Evolutionary conservation across 2,329 filamentous ascomycete genomes (phyloP).

Genomic region (Colletotrichum sublineola): DNA sequence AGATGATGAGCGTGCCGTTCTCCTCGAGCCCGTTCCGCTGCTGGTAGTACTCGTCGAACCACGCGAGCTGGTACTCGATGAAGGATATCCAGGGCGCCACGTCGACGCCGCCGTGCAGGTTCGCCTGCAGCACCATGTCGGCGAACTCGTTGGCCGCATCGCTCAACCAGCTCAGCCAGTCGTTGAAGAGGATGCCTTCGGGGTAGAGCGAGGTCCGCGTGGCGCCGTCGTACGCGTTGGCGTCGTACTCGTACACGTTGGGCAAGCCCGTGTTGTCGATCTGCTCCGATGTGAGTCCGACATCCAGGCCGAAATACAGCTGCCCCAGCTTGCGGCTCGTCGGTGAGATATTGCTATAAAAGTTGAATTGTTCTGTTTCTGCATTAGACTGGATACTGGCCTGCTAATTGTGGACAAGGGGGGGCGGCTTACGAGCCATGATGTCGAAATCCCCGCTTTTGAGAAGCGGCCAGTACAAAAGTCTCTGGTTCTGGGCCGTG

Average conservation of each 20-base stretch:
- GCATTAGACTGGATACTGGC: rapidly evolving
- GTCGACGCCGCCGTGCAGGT: background rate
- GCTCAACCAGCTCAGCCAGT: background rate
- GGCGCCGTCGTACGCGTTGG: background rate
- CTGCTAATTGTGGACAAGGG: background rate
- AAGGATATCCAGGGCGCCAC: background rate
- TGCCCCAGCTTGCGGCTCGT: background rate
- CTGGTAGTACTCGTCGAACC: background rate
- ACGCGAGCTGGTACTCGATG: background rate
- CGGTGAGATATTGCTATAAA: background rate
- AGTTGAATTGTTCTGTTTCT: background rate
- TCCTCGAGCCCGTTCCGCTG: background rate
- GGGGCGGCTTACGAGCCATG: background rate
- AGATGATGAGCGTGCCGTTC: background rate
- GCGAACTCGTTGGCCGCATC: background rate
- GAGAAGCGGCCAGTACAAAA: background rate
- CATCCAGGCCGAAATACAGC: background rate
- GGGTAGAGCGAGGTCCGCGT: background rate
- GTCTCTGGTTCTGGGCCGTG: slow-evolving; percentile 1
- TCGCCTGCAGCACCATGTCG: background rate
- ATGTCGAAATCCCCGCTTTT: background rate
- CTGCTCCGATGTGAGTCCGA: background rate
- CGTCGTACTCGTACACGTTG: background rate
- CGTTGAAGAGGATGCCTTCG: background rate
- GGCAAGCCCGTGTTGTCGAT: background rate